Evolutionary conservation across 495 filamentous ascomycete species (phyloP).

Genomic region (Aspergillus olivimuriae): DNA sequence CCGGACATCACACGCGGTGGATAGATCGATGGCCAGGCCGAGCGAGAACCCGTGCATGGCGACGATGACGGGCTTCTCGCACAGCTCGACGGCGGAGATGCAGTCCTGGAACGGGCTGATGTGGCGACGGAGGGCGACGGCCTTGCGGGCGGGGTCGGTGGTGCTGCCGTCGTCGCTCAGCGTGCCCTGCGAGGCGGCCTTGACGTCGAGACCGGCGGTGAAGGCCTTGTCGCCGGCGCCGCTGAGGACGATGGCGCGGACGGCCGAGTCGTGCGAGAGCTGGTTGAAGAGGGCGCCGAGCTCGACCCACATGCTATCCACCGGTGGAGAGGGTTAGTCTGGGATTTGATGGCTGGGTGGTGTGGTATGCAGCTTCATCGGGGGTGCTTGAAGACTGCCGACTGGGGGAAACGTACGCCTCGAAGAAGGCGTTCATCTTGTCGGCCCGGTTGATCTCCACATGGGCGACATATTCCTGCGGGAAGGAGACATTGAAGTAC

Average conservation of each 20-base stretch:
- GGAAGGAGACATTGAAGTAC: conserved; percentile 73
- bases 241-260: conserved; percentile 76
- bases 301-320: conserved; percentile 90
- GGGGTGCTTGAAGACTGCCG: neutral
- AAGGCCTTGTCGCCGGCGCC: conserved; percentile 81
- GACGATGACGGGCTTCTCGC: conserved; percentile 87
- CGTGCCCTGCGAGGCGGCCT: conserved; percentile 46
- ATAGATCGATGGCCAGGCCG: conserved; percentile 81
- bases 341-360: neutral
- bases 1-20: conserved; percentile 72
- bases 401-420: conserved; percentile 42
- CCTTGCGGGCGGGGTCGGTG: conserved; percentile 61
- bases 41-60: conserved; percentile 76
- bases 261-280: conserved; percentile 64
- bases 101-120: conserved; percentile 74
- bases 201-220: conserved; percentile 74
- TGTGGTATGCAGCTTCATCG: too few species aligned
- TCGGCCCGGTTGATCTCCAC: conserved; percentile 88
- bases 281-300: conserved; percentile 63
- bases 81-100: conserved; percentile 69
- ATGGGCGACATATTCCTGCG: conserved; percentile 69
- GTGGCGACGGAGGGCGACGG: conserved; percentile 55
- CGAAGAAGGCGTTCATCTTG: conserved; percentile 87
- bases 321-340: conserved; percentile 6
- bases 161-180: conserved; percentile 12